Evolutionary conservation across 140 eudicot species (phyloP), one percentile per base, ranked within the genome.

Genomic region (Ambrosia hybrid): DNA sequence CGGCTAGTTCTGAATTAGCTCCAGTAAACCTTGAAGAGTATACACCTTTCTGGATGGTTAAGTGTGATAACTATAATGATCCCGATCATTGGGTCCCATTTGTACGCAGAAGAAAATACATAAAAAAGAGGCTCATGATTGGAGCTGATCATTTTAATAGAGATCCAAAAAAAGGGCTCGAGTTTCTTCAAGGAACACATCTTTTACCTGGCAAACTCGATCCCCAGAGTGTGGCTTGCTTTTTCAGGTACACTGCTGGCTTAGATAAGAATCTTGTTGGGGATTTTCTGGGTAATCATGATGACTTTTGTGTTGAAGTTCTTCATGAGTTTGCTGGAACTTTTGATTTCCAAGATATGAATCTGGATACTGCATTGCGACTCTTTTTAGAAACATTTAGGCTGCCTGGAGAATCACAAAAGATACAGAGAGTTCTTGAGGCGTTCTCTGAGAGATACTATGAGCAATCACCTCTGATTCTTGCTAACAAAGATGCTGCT

Each of bases 61-160:
- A 87, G 69, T 92, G 98, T 73, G 90, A 89, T 58, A 82, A 80
- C 71, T 92, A 89, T 67, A 74, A 78, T 57, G 88, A 92, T 58
- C 86, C 92, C 55, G 91, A 92, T 60, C 81, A 85, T 58, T 92
- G 98, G 98, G 95, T 92, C 71, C 98, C 98, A 33, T 92, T 89
- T 82, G 95, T 89, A 6, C 92, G 91, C 17, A 73, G 90, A 59
- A 83, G 92, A 63, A 92, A 92, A 70, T 87, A 86, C 78, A 89
- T 92, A 41, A 92, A 92, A 70, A 92, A 90, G 83, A 80, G 95
- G 75, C 77, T 92, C 48, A 87, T 92, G 98, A 89, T 92, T 68
- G 98, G 98, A 52, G 96, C 98, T 49, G 98, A 92, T 82, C 98
- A 89, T 85, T 89, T 89, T 57, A 92, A 89, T 26, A 77, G 98